Evolutionary conservation across 768 basidiomycete genomes (phyloP).

Genomic region (Rhodocollybia butyracea): DNA sequence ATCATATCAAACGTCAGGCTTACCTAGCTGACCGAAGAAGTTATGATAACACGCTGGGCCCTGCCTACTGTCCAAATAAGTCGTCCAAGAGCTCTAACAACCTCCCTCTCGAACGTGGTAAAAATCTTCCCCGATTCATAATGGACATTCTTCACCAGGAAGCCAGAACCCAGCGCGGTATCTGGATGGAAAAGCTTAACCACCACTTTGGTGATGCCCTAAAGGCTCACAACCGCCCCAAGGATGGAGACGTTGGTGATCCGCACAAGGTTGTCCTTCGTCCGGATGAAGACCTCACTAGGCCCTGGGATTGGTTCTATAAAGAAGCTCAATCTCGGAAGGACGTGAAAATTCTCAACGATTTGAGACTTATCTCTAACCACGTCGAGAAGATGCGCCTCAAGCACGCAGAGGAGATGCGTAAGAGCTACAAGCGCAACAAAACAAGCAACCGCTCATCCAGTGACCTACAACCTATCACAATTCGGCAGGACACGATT

Average conservation of each 20-base stretch:
- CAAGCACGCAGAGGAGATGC: too few relatives aligned
- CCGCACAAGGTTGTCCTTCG: too few relatives aligned
- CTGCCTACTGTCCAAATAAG: constrained; percentile 18
- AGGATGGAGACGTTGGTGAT: too few relatives aligned
- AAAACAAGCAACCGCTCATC: constrained; percentile 16
- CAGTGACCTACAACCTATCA: constrained; percentile 36
- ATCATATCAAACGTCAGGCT: constrained; percentile 33
- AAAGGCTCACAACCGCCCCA: too few relatives aligned
- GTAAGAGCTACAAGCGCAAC: constrained; percentile 21
- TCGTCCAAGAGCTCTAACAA: constrained; percentile 9
- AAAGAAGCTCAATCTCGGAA: constrained; percentile 17
- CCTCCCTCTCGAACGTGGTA: constrained; percentile 10
- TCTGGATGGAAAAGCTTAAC: constrained; percentile 12
- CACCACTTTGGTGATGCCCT: not conserved
- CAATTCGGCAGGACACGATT: constrained; percentile 44
- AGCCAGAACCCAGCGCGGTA: constrained; percentile 12
- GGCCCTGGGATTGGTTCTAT: constrained; percentile 9
- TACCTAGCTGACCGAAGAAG: constrained; percentile 26
- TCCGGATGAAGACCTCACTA: not conserved
- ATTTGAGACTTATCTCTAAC: constrained; percentile 31
- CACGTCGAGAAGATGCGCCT: constrained; percentile 41
- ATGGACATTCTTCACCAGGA: constrained; percentile 24
- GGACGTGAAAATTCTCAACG: constrained; percentile 13
- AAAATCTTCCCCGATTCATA: constrained; percentile 18
- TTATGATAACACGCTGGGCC: constrained; percentile 14